A percentile compares a stretch with the other conserved stretches of the same genome.
These are phyloP conservation scores for Globisporangium irregulare DNA, from an alignment of 352 stramenopile species.

Conservation along the genomic window DNA sequence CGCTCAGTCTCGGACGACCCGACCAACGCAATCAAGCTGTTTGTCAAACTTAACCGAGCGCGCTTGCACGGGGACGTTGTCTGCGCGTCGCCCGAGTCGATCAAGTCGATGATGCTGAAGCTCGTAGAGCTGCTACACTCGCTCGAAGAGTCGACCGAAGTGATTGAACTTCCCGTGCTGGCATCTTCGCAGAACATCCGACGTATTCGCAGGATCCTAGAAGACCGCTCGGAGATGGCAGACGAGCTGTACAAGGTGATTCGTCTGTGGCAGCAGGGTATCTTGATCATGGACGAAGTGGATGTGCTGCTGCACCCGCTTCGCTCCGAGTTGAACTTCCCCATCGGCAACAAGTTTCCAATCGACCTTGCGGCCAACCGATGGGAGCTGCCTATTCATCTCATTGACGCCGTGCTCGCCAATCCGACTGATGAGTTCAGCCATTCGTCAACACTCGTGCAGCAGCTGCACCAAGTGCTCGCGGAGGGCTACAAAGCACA, in stretches of 20 bases:
- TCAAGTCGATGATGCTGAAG: constrained; percentile 99
- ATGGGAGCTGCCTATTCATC: constrained; percentile 91
- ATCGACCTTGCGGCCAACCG: constrained; percentile 88
- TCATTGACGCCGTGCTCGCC: constrained; percentile 94
- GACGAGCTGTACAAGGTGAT: constrained; percentile 88
- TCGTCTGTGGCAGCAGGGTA: constrained; percentile 90
- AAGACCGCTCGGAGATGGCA: constrained; percentile 85
- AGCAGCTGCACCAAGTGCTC: constrained; percentile 88
- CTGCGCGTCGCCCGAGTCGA: constrained; percentile 96
- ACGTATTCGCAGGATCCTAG: constrained; percentile 60
- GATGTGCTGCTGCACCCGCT: constrained; percentile 90
- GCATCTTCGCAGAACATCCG: constrained; percentile 73
- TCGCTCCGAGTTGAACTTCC: constrained; percentile 90
- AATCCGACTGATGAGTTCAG: constrained; percentile 2
- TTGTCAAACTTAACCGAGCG: constrained; percentile 87
- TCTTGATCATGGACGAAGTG: constrained; percentile 94
- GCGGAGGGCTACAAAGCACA: constrained; percentile 91
- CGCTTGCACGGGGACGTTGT: constrained; percentile 94
- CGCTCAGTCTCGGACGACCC: constrained; percentile 90
- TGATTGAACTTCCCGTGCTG: constrained; percentile 55
- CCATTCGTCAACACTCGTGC: constrained; percentile 24
- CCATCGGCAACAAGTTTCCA: constrained; percentile 90
- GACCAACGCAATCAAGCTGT: constrained; percentile 52
- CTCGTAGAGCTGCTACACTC: constrained; percentile 94
- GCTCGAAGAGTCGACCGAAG: constrained; percentile 79